These are phyloP conservation scores for Ogataea sp. DNA, from an alignment of 805 yeast genomes.

Conservation along the genomic window DNA sequence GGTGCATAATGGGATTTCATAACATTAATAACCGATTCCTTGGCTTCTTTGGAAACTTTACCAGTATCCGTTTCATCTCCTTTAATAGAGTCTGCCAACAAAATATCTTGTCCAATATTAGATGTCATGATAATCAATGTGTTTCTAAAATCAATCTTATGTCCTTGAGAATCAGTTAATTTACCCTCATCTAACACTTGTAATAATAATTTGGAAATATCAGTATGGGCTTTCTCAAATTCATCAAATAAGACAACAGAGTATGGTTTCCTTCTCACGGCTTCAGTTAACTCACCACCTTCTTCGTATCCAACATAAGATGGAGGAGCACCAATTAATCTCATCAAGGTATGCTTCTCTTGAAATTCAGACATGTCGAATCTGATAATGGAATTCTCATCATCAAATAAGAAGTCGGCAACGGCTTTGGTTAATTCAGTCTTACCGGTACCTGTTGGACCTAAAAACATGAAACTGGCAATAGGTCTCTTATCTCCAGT, in stretches of 20 bases:
- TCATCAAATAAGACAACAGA: slow-evolving; percentile 91
- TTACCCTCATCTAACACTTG: slow-evolving; percentile 96
- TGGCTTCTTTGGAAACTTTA: slow-evolving; percentile 43
- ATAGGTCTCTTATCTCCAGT: slow-evolving; percentile 93
- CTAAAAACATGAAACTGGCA: slow-evolving; percentile 92
- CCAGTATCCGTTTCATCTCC: slow-evolving; percentile 50
- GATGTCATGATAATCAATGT: slow-evolving; percentile 96
- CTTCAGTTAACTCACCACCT: slow-evolving; percentile 94
- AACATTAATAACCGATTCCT: slow-evolving; percentile 52
- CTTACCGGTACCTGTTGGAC: slow-evolving; percentile 99
- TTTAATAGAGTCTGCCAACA: slow-evolving; percentile 50
- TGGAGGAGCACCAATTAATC: slow-evolving; percentile 96
- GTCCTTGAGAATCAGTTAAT: slow-evolving; percentile 91
- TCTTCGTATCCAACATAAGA: slow-evolving; percentile 96
- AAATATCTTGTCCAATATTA: slow-evolving; percentile 88
- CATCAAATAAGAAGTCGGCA: slow-evolving; percentile 88
- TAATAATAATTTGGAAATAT: slow-evolving; percentile 79
- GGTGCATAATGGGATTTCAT: slow-evolving; percentile 81
- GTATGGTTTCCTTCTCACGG: slow-evolving; percentile 91
- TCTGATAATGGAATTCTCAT: slow-evolving; percentile 76
- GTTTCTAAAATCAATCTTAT: slow-evolving; percentile 87
- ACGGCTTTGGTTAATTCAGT: slow-evolving; percentile 91
- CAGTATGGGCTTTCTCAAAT: slow-evolving; percentile 95
- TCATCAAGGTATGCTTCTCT: slow-evolving; percentile 84
- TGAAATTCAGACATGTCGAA: slow-evolving; percentile 99